Evolutionary conservation across 2,329 filamentous ascomycete species (phyloP), one percentile per base, ranked within the genome.

Genomic region (Fusarium transvaalense): DNA sequence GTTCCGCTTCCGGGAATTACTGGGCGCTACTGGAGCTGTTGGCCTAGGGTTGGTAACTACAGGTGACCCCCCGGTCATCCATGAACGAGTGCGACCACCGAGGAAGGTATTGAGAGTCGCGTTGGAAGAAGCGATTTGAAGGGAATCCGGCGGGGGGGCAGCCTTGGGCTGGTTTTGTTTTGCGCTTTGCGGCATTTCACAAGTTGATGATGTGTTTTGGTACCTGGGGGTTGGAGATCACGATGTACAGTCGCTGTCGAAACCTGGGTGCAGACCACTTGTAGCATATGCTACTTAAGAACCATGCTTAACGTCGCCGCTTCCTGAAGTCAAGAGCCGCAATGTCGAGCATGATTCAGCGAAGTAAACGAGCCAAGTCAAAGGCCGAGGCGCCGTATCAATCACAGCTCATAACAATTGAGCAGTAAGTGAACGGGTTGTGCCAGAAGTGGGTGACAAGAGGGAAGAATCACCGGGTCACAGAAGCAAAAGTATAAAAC

Each of bases 71-170:
- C 63, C 55, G 31, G 63, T 66, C 71, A 77, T 75, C 76, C 76
- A 77, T 45, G 73, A 57, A 25, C 42, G 79, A 58, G 74, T 75
- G 42, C 76, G 77, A 47, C 76, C 75, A 39, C 80, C 78, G 23
- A 82, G 71, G 65, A 81, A 81, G 27, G 76, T 63, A 60, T 82
- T 80, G 53, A 81, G 53, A 2, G 82, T 83, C 45, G 78, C 77
- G 69, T 83, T 83, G 6, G 79, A 79, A 25, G 76, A 76, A 27
- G 78, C 77, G 60, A 82, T 75, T 62, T 79, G 77, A 38, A 51
- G 62, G 51, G 68, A 43, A 47, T 68, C 62, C 32, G 58, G 48
- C n/a, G 43, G 34, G 47, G 56, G 47, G 52, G 43, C 56, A 51
- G 68, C 64, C 72, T 64, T 47, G 51, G 64, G 42, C 63, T 61